phyloP scores from a whole-genome alignment of 352 stramenopile genomes.

The Pythium chondricola region DNA sequence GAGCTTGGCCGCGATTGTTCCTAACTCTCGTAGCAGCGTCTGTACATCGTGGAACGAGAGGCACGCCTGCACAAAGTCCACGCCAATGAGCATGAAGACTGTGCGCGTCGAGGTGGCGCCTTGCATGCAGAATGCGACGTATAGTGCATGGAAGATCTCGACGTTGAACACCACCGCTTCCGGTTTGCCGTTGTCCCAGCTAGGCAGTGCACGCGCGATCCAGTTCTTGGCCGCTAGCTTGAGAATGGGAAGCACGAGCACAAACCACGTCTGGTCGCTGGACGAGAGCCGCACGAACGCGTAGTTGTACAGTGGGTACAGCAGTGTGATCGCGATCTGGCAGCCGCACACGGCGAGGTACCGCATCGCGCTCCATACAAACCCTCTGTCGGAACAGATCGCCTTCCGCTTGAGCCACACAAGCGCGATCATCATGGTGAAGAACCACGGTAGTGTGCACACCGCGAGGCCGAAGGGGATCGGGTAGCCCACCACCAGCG shows the following conservation, averaged over 20 bases:
- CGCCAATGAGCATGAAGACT: slow-evolving; percentile 18
- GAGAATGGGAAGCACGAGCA: slow-evolving; percentile 31
- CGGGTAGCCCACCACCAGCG: slow-evolving; percentile 9
- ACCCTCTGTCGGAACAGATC: not conserved
- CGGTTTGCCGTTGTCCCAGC: slow-evolving; percentile 26
- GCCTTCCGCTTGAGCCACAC: not conserved
- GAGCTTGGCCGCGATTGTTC: slow-evolving; percentile 1
- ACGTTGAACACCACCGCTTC: slow-evolving; percentile 46
- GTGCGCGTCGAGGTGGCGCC: slow-evolving; percentile 20
- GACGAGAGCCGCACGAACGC: slow-evolving; percentile 21
- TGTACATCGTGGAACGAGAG: slow-evolving; percentile 22
- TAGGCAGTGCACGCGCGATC: slow-evolving; percentile 14
- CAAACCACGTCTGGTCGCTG: slow-evolving; percentile 21
- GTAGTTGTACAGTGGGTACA: slow-evolving; percentile 41
- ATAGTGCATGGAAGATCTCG: slow-evolving; percentile 47
- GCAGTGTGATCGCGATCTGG: slow-evolving; percentile 12
- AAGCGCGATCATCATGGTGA: slow-evolving; percentile 1
- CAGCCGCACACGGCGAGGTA: slow-evolving; percentile 8
- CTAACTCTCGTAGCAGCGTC: not conserved
- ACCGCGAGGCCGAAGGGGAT: slow-evolving; percentile 7
- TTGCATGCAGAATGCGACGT: slow-evolving; percentile 34
- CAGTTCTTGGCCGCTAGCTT: slow-evolving; percentile 39
- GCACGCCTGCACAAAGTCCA: slow-evolving; percentile 30
- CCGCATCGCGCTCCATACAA: not conserved
- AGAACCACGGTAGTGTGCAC: slow-evolving; percentile 8